Percentiles rank a stretch among this genome's conserved stretches.
Conservation (phyloP, 2,329 filamentous ascomycete genomes). For the Ciborinia camelliae region DNA sequence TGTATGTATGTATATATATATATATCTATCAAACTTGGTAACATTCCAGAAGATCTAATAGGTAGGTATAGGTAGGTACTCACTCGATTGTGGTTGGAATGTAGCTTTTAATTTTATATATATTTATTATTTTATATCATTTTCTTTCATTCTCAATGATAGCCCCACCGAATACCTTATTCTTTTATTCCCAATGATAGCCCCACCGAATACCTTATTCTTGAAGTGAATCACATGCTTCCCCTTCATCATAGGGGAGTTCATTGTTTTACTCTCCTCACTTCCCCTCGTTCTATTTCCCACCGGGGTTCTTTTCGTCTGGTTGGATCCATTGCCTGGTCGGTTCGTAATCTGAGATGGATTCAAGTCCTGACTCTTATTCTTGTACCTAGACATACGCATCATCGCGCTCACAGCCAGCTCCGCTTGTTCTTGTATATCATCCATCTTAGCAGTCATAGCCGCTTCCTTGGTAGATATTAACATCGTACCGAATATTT, state of each 20-base stretch:
- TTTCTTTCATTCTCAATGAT: background rate
- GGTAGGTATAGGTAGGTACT: no score
- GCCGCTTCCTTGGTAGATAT: constrained; percentile 31
- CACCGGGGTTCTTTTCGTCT: background rate
- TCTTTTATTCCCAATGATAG: background rate
- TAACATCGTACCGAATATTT: constrained; percentile 41
- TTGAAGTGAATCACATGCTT: no score
- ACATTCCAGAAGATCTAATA: background rate
- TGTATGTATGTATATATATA: background rate
- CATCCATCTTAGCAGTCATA: constrained; percentile 29
- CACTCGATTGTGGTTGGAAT: no score
- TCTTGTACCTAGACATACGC: background rate
- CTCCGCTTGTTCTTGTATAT: constrained; percentile 33
- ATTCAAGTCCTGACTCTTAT: background rate
- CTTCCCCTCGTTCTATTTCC: background rate
- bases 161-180: no score
- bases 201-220: constrained; percentile 1
- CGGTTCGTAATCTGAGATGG: background rate
- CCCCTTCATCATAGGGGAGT: background rate
- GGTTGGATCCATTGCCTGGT: background rate
- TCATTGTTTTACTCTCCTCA: background rate
- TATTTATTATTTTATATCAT: background rate
- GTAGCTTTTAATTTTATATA: background rate
- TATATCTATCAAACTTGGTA: background rate
- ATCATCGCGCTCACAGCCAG: constrained; percentile 19